A percentile compares a stretch with the other conserved stretches of the same genome.
Conservation (phyloP, 495 filamentous ascomycete species). For the Aspergillus egyptiacus region DNA sequence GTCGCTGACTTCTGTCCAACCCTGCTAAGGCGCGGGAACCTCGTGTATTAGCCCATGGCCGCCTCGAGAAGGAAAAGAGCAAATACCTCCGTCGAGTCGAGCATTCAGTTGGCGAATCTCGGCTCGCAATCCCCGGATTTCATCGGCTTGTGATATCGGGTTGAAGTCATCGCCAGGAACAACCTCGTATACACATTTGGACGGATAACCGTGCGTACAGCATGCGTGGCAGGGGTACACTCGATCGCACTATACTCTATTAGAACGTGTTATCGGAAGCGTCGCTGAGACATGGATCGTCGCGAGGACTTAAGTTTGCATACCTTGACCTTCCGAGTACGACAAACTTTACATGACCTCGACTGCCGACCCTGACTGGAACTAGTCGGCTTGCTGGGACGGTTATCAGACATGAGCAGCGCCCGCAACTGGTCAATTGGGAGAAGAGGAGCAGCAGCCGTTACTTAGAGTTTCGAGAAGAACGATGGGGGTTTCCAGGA, state of each 20-base stretch:
- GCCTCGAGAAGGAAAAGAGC: neutral
- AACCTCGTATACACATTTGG: slow-evolving; percentile 38
- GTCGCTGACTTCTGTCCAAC: slow-evolving; percentile 20
- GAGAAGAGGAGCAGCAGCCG: slow-evolving; percentile 19
- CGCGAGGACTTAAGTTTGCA: too few relatives aligned
- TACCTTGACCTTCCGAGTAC: slow-evolving; percentile 44
- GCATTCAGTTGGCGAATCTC: slow-evolving; percentile 34
- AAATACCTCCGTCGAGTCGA: slow-evolving; percentile 30
- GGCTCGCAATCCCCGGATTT: slow-evolving; percentile 37
- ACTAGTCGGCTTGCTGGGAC: slow-evolving; percentile 17
- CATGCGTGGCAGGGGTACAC: slow-evolving; percentile 44
- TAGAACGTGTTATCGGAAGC: neutral
- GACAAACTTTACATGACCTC: slow-evolving; percentile 42
- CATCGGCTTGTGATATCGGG: slow-evolving; percentile 39
- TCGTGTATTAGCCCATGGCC: slow-evolving; percentile 3
- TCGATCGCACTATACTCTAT: slow-evolving; percentile 36
- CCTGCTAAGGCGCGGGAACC: slow-evolving; percentile 9
- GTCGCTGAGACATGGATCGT: neutral
- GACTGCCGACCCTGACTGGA: slow-evolving; percentile 28
- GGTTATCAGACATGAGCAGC: slow-evolving; percentile 21
- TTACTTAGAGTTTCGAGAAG: slow-evolving; percentile 9
- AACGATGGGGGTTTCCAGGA: slow-evolving; percentile 5
- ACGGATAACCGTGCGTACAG: slow-evolving; percentile 43
- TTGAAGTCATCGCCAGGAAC: slow-evolving; percentile 32
- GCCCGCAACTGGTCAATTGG: slow-evolving; percentile 19